Percentiles rank a stretch among this genome's conserved stretches.
phyloP scores from a whole-genome alignment of 305 asterid species.

The Solanum aculeatissimum region DNA sequence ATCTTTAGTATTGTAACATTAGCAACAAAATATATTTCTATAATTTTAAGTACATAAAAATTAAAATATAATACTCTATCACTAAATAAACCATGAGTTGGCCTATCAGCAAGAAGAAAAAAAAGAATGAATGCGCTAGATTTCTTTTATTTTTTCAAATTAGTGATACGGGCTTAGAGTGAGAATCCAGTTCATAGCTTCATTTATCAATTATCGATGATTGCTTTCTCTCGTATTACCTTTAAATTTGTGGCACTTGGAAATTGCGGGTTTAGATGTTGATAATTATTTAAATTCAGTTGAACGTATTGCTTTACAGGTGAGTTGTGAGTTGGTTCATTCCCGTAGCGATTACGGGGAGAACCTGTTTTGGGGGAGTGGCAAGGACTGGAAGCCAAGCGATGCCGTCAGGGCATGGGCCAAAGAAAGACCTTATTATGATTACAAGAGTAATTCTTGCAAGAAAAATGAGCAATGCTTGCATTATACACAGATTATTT shows the following conservation, averaged over 20 bases:
- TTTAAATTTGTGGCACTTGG: background rate
- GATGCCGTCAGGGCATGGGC: constrained; percentile 6
- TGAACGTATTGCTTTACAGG: background rate
- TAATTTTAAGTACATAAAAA: background rate
- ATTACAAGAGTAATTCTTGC: constrained; percentile 1
- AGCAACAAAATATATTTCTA: background rate
- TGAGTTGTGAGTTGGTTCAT: constrained; percentile 5
- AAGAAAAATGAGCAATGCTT: constrained; percentile 2
- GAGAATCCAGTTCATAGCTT: background rate
- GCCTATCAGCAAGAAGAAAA: background rate
- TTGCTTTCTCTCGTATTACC: background rate
- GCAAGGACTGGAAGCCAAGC: constrained; percentile 1
- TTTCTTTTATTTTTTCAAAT: background rate
- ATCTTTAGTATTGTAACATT: background rate
- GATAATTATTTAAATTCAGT: background rate
- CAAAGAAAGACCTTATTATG: background rate
- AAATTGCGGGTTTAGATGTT: background rate
- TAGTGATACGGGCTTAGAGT: background rate
- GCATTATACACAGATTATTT: constrained; percentile 11
- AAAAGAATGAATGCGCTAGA: background rate
- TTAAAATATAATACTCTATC: background rate
- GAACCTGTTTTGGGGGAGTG: constrained; percentile 10
- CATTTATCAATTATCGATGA: background rate
- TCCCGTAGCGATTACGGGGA: constrained; percentile 6
- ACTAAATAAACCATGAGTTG: background rate